A percentile compares a stretch with the other conserved stretches of the same genome.
phyloP scores from a whole-genome alignment of 2,329 filamentous ascomycete species.

The Coniochaeta prunicola region DNA sequence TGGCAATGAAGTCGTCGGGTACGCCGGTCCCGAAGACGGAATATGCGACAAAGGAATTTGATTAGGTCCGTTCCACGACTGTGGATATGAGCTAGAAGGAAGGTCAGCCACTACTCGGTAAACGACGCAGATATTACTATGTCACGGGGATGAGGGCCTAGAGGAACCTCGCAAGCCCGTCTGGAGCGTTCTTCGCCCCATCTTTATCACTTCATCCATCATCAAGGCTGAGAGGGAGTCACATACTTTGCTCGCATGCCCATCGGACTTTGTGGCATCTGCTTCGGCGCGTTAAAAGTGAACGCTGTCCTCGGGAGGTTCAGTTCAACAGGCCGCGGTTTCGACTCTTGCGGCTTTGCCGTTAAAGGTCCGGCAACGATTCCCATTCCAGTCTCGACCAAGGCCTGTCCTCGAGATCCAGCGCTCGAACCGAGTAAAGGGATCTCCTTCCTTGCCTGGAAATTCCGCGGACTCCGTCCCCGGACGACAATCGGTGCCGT shows the following conservation, averaged over 20 bases:
- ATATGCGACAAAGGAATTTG: conserved; percentile 41
- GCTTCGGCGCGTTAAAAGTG: conserved; percentile 49
- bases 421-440: conserved; percentile 73
- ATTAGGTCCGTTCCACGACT: conserved; percentile 42
- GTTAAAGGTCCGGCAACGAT: conserved; percentile 51
- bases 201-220: background rate
- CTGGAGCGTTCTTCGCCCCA: background rate
- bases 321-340: conserved; percentile 43
- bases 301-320: conserved; percentile 50
- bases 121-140: background rate
- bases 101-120: conserved; percentile 5
- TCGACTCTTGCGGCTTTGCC: conserved; percentile 47
- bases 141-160: background rate
- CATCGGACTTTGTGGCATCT: conserved; percentile 43
- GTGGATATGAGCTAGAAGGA: conserved; percentile 44
- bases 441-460: conserved; percentile 88
- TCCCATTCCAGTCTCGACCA: conserved; percentile 55
- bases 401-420: conserved; percentile 68
- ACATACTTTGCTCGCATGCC: conserved; percentile 54
- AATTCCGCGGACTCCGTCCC: conserved; percentile 87
- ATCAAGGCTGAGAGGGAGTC: background rate
- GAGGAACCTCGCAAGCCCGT: background rate
- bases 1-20: conserved; percentile 43
- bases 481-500: conserved; percentile 92
- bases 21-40: conserved; percentile 37